Base-by-base conservation (phyloP, 306 rosid species). In the Myrica gale region DNA sequence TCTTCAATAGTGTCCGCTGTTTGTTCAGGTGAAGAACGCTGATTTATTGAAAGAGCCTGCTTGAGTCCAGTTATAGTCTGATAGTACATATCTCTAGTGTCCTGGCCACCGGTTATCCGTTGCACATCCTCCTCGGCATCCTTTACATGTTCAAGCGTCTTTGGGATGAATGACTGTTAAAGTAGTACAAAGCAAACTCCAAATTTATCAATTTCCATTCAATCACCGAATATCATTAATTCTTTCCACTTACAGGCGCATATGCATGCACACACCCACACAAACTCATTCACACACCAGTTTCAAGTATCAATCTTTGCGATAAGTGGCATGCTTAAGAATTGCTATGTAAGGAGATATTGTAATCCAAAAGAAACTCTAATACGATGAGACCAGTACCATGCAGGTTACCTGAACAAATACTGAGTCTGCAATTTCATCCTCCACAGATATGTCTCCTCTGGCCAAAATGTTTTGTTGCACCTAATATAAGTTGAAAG, bases 1-100 rank as follows among this genome's bases (percentile, higher is more conserved):
- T 69, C 87, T 48, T 74, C 83, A 11, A 10, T 55, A 19, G 74
- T 4, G 54, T 32, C 63, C 20, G 84, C 63, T 10, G 76, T 56
- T 45, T 48, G 83, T 74, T 77, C 71, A 5, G 48, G 56, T 10
- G 67, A 45, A 47, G 76, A 72, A 19, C 76, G 75, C 54, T 87
- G 87, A 48, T 70, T 74, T 20, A 4, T 69, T 0, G 92, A 55
- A 19, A 93, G 81, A 44, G 90, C 90, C 39, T 82, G 81, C 44
- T 84, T 91, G 26, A 93, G 89, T 67, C 98, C 97, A 19, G 98
- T 91, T 48, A 92, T 91, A 6, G 97, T 93, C 82, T 87, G 80
- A 58, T 93, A 90, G 66, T 85, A 88, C 80, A 91, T 79, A 79
- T 90, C 91, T 54, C 57, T 69, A 1, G 97, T 91, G 83, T 91